Evolutionary conservation across 768 basidiomycete species (phyloP).

Genomic region (Boletus pseudo-olivaceus): DNA sequence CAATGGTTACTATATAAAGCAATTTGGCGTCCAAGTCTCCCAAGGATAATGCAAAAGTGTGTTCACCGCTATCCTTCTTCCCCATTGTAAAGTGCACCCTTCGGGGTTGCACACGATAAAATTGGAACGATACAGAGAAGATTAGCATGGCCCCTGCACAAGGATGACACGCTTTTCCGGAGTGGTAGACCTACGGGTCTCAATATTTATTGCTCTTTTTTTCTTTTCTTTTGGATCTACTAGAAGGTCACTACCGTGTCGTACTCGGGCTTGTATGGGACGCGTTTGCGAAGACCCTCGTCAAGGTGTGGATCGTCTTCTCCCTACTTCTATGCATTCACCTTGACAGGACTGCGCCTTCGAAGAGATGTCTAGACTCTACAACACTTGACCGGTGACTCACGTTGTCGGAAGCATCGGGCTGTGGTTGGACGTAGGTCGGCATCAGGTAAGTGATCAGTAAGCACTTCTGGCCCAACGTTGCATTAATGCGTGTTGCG

Average conservation of each 20-base stretch:
- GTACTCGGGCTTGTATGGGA: no score
- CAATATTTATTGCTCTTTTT: constrained; percentile 36
- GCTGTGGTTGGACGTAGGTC: not conserved
- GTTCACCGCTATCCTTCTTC: not conserved
- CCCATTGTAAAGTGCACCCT: constrained; percentile 51
- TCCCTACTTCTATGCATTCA: not conserved
- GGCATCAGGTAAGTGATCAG: no score
- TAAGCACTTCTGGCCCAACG: not conserved
- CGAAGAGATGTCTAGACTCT: no score
- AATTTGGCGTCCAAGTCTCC: constrained; percentile 4
- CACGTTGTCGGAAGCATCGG: not conserved
- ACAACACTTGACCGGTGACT: not conserved
- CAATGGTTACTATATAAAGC: not conserved
- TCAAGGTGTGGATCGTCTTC: not conserved
- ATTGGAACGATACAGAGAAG: constrained; percentile 99
- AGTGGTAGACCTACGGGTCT: constrained; percentile 65
- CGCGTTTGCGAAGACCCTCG: not conserved
- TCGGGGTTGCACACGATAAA: constrained; percentile 96
- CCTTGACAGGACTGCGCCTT: no score
- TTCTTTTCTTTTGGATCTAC: not conserved
- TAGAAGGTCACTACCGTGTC: no score
- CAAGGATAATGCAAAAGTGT: constrained; percentile 20
- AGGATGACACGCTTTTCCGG: constrained; percentile 99
- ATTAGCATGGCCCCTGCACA: constrained; percentile 99
- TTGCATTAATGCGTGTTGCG: not conserved